A percentile compares a stretch with the other conserved stretches of the same genome.
Evolutionary conservation across 257 asterid species (phyloP).

Genomic region (Fraxinus anomala): DNA sequence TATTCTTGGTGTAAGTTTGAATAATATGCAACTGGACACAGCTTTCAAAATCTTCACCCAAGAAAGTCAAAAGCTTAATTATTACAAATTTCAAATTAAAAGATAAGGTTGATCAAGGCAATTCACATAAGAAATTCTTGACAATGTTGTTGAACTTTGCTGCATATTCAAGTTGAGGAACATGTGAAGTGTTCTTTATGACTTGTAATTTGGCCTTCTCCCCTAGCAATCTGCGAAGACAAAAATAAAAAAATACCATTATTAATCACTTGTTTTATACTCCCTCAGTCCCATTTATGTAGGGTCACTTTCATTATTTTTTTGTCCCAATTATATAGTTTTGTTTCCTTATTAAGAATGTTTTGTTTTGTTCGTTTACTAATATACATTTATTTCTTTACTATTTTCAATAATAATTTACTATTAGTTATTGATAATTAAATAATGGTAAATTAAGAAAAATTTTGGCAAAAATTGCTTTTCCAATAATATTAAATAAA

Average conservation of each 20-base stretch:
- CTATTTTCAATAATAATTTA: no score
- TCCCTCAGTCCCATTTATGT: no score
- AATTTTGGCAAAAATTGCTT: no score
- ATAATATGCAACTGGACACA: not conserved
- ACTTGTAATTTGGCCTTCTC: constrained; percentile 54
- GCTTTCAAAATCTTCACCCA: not conserved
- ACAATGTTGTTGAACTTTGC: constrained; percentile 39
- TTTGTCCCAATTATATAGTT: no score
- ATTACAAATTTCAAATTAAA: not conserved
- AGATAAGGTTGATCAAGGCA: not conserved
- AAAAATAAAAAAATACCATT: not conserved
- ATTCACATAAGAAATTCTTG: constrained; percentile 28
- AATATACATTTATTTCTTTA: no score
- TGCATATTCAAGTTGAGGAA: constrained; percentile 63
- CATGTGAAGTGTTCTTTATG: constrained; percentile 53
- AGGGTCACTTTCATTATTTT: no score
- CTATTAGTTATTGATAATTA: no score
- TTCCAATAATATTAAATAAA: no score
- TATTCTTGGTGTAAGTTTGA: no score
- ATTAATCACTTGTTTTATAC: not conserved
- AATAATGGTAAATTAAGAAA: no score
- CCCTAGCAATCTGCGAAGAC: constrained; percentile 51
- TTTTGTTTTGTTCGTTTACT: no score
- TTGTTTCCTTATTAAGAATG: no score
- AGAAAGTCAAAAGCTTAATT: not conserved